phyloP scores from a whole-genome alignment of 805 yeast species.

The Ogataea zsoltii region DNA sequence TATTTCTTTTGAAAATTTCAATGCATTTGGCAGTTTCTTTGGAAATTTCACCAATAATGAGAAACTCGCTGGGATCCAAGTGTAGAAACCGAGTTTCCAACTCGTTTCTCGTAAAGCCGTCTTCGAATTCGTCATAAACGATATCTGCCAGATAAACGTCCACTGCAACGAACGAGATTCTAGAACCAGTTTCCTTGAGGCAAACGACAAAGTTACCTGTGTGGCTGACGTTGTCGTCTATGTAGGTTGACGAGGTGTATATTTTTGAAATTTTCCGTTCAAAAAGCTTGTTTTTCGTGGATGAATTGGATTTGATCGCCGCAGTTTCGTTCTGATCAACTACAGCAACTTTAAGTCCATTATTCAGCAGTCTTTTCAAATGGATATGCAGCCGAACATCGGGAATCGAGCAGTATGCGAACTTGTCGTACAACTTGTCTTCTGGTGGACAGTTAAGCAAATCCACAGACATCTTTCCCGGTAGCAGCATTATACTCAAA shows the following conservation, averaged over 20 bases:
- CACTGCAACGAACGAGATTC: constrained; percentile 55
- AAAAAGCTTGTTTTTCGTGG: constrained; percentile 60
- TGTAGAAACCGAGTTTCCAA: constrained; percentile 74
- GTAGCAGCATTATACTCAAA: constrained; percentile 68
- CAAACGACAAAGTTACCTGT: constrained; percentile 43
- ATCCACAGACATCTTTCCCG: constrained; percentile 62
- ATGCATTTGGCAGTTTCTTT: constrained; percentile 33
- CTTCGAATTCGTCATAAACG: constrained; percentile 68
- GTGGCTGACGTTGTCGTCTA: constrained; percentile 42
- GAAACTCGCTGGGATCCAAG: constrained; percentile 74
- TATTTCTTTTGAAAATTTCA: constrained; percentile 16
- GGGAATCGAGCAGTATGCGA: constrained; percentile 88
- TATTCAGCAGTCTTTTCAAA: constrained; percentile 66
- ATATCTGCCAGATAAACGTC: constrained; percentile 78
- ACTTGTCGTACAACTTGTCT: constrained; percentile 52
- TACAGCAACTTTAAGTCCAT: constrained; percentile 81
- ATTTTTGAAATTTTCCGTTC: constrained; percentile 67
- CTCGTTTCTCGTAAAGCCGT: constrained; percentile 54
- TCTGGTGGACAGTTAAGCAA: constrained; percentile 38
- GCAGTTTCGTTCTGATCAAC: constrained; percentile 84
- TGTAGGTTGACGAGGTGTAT: constrained; percentile 81
- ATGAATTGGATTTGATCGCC: constrained; percentile 58
- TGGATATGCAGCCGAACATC: constrained; percentile 73
- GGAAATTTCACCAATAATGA: constrained; percentile 46
- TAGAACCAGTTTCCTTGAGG: constrained; percentile 35